These are phyloP conservation scores for Candida orba DNA, from an alignment of 805 yeast species.

Conservation along the genomic window DNA sequence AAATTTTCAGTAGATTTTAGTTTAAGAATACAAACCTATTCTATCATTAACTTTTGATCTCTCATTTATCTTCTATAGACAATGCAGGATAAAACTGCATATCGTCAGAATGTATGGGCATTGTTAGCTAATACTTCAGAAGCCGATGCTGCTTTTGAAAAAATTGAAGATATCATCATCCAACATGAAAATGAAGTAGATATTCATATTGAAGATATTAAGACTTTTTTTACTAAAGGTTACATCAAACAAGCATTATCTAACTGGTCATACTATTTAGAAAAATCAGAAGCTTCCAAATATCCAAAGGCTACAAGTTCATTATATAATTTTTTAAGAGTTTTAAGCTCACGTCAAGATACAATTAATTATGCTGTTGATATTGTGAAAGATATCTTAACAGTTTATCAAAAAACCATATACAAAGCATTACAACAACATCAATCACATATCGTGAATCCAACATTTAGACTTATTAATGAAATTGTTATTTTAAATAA, in stretches of 20 bases:
- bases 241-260: slow-evolving; percentile 32
- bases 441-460: slow-evolving; percentile 40
- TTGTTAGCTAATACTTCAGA: background rate
- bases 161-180: slow-evolving; percentile 10
- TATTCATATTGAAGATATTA: slow-evolving; percentile 12
- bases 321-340: slow-evolving; percentile 31
- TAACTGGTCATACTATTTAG: slow-evolving; percentile 41
- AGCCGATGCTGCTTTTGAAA: slow-evolving; percentile 10
- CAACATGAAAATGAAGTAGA: background rate
- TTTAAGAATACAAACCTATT: no score
- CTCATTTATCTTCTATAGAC: no score
- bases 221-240: slow-evolving; percentile 29
- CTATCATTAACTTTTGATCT: no score
- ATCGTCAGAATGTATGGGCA: no score
- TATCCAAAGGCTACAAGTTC: slow-evolving; percentile 38
- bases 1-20: background rate
- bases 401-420: slow-evolving; percentile 51
- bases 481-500: slow-evolving; percentile 43
- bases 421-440: slow-evolving; percentile 61
- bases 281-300: slow-evolving; percentile 42
- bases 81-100: no score
- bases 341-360: slow-evolving; percentile 11
- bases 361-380: slow-evolving; percentile 25
- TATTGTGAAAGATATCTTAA: slow-evolving; percentile 46
- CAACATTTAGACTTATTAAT: slow-evolving; percentile 50